Evolutionary conservation across 352 stramenopile genomes (phyloP).

Genomic region (Globisporangium ultimum): DNA sequence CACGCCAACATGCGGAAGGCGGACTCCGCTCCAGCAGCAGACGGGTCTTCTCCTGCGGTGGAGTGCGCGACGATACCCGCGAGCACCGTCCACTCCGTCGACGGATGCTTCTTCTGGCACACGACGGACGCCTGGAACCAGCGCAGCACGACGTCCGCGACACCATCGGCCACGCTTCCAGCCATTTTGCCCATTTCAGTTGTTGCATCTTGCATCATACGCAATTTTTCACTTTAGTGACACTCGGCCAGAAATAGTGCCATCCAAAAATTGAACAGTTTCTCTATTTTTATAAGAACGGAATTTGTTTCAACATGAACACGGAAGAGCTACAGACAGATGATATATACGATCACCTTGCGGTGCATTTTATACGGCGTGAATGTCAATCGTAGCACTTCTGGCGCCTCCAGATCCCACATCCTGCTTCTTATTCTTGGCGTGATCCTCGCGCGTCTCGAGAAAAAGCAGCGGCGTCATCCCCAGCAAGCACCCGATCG

Average conservation of each 20-base stretch:
- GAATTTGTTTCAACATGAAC: not conserved
- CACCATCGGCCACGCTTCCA: constrained; percentile 15
- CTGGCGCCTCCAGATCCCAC: not conserved
- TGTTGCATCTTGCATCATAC: too few species aligned
- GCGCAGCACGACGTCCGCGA: constrained; percentile 44
- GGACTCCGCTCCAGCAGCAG: constrained; percentile 1
- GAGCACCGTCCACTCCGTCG: constrained; percentile 60
- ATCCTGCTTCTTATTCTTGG: constrained; percentile 8
- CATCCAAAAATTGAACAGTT: not conserved
- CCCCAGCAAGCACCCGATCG: constrained; percentile 70
- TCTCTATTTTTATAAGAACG: not conserved
- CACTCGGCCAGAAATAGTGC: not conserved
- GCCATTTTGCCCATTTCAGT: constrained; percentile 8
- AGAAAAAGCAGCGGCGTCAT: constrained; percentile 79
- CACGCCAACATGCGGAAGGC: constrained; percentile 44
- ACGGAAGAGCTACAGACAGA: not conserved
- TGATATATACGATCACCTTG: not conserved
- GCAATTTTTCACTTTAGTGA: constrained; percentile 17
- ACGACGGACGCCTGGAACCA: constrained; percentile 51
- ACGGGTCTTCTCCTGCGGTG: not conserved
- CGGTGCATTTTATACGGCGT: not conserved
- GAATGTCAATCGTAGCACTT: constrained; percentile 8
- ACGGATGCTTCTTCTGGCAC: constrained; percentile 60
- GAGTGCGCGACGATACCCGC: constrained; percentile 46
- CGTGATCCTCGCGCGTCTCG: constrained; percentile 45